Evolutionary conservation across 2,329 filamentous ascomycete species (phyloP), one percentile per base, ranked within the genome.

Genomic region (Aspergillus sp.): DNA sequence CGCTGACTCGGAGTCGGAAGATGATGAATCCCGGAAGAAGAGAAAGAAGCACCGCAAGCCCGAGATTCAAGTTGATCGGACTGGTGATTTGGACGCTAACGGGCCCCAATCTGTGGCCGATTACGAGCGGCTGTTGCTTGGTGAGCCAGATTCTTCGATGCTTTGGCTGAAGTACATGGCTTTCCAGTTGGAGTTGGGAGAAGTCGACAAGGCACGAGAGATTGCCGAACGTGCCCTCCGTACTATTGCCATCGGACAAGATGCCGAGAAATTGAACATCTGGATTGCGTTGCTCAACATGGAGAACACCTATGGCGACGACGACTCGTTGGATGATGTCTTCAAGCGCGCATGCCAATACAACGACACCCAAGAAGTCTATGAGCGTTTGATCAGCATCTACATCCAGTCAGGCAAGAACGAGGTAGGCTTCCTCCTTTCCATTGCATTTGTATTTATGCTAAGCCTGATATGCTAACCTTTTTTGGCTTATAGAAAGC

Each of bases 91-190:
- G 11, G 92, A 97, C 73, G 87, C 85, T 51, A 87, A 93, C 67
- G 94, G 94, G 0, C 95, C 95, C 2, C 92, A 96, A 73, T 94
- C 91, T 1, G 85, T 91, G 16, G 91, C 90, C 63, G 96, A 99
- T 76, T 99, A 92, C 75, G 96, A 99, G 78, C 89, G 95, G 67
- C 87, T 97, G 24, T 85, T 99, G 47, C 86, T 99, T 22, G 91
- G 92, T 57, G 90, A 96, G 73, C 92, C 95, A 2, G 92, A 98
- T 78, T 94, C 91, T n/a, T 96, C 94, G 0, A 83, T 89, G 62
- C 84, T 98, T 29, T 99, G 95, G 95, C 91, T 97, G 56, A 86
- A 91, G 65, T 99, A 99, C 79, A 98, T 99, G 92, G 92, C 93
- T n/a, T 96, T 96, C 84, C 92, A 98, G 77, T 88, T 97, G 75